These are phyloP conservation scores for Phytophthora kernoviae DNA, from an alignment of 352 stramenopile species.

Conservation along the genomic window DNA sequence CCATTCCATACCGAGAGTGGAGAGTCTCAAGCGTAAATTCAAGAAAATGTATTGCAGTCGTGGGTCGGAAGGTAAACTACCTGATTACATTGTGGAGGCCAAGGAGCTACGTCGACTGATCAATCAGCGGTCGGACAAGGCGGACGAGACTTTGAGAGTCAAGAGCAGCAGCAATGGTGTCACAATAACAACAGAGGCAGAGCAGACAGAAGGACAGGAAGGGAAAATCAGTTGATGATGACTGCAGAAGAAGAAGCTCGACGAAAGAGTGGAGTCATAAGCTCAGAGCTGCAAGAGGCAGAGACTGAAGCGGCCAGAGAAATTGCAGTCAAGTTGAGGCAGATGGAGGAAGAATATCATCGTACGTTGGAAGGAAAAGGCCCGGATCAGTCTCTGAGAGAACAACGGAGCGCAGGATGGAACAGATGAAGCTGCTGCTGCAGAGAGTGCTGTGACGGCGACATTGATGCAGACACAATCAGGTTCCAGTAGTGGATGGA, in stretches of 20 bases:
- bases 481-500: not conserved
- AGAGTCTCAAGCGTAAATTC: constrained; percentile 74
- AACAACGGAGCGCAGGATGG: not conserved
- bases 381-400: constrained; percentile 1
- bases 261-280: not conserved
- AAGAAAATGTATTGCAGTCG: constrained; percentile 74
- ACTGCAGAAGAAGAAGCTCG: not conserved
- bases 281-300: not conserved
- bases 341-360: constrained; percentile 56
- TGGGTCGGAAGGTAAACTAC: constrained; percentile 27
- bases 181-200: not conserved
- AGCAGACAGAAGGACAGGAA: not conserved
- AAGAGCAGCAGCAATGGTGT: not conserved
- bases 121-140: constrained; percentile 47
- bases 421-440: not conserved
- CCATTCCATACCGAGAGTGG: constrained; percentile 62
- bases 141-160: constrained; percentile 9
- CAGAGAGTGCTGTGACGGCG: not conserved
- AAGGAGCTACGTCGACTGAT: constrained; percentile 57
- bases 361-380: constrained; percentile 20
- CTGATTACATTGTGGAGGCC: constrained; percentile 55
- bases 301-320: constrained; percentile 28
- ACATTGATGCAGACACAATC: not conserved
- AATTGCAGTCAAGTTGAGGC: constrained; percentile 35
- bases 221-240: not conserved